Conservation (phyloP, 163 green algal genomes). For the Chlorella variabilis region DNA sequence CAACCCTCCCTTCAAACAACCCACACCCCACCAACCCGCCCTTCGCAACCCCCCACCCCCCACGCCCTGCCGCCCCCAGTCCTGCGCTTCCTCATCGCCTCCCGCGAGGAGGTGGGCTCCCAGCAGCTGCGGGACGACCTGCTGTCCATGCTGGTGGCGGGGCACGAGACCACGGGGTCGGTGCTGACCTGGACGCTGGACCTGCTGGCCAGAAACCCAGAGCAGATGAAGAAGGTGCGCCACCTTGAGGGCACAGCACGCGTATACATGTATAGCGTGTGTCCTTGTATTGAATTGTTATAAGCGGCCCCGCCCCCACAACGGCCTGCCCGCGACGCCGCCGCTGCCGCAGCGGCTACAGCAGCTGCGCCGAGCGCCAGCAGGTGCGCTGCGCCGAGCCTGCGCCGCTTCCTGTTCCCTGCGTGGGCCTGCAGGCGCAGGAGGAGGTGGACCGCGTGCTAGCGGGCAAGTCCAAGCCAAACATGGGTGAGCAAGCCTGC, state of each 20-base stretch:
- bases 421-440: constrained; percentile 67
- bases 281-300: too few relatives aligned
- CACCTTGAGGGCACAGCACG: too few relatives aligned
- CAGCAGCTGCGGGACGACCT: constrained; percentile 93
- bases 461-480: constrained; percentile 60
- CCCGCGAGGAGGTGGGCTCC: constrained; percentile 55
- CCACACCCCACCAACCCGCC: too few relatives aligned
- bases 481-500: constrained; percentile 59
- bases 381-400: too few relatives aligned
- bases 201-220: constrained; percentile 86
- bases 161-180: constrained; percentile 96
- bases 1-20: too few relatives aligned
- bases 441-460: constrained; percentile 93
- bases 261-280: too few relatives aligned
- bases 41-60: neutral
- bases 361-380: too few relatives aligned
- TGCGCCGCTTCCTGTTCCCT: too few relatives aligned
- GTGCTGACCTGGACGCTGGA: constrained; percentile 98
- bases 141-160: constrained; percentile 96
- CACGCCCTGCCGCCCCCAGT: constrained; percentile 50
- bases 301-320: too few relatives aligned
- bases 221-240: constrained; percentile 84
- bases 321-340: too few relatives aligned
- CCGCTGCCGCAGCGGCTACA: too few relatives aligned
- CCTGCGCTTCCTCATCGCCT: constrained; percentile 93